Base-by-base conservation (phyloP, 352 stramenopile species). In the Pythium utonaiense region DNA sequence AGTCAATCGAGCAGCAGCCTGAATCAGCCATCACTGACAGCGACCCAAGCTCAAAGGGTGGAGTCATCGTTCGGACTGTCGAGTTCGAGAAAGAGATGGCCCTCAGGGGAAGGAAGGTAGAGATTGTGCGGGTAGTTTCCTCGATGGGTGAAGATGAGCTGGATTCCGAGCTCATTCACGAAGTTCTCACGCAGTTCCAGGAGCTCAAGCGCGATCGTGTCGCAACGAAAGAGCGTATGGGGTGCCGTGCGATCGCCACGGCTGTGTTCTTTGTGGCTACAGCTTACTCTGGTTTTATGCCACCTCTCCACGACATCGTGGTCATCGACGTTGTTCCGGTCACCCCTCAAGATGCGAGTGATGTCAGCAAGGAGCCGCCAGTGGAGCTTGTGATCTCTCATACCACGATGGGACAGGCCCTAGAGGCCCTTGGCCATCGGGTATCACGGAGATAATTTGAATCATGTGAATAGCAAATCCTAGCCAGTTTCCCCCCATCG, bases 231-330 rank as follows among this genome's bases (percentile, higher is more conserved):
- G 25, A 53, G 30, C 60, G 60, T 9, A 30, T 57, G 28, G 60
- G 60, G 4, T 67, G 34, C 33, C 51, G 52, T 6, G 34, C 27
- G 9, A 6, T 22, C 16, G 24, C 25, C 28, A 45, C 52, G 10
- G 14, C 52, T 8, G 41, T 21, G 12, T 67, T 60, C 22, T 48
- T 31, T 12, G 19, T 61, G 7, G 52, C 31, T 25, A 61, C 13
- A 14, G 52, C 9, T 1, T 67, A 47, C 60, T 51, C 33, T 34
- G 60, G 33, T 6, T 60, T 67, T 24, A 9, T 21, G 6, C 9
- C 51, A 19, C 42, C 44, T 0, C 41, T 57, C 3, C 31, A 61
- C 34, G 53, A 67, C 33, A n/a, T 57, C 25, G n/a, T 61, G 22
- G 36, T 61, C 21, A 34, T 67, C 13, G 52, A 60, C 8, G 9